Conservation (phyloP, 2,329 filamentous ascomycete species). For the Sporothrix inflata region DNA sequence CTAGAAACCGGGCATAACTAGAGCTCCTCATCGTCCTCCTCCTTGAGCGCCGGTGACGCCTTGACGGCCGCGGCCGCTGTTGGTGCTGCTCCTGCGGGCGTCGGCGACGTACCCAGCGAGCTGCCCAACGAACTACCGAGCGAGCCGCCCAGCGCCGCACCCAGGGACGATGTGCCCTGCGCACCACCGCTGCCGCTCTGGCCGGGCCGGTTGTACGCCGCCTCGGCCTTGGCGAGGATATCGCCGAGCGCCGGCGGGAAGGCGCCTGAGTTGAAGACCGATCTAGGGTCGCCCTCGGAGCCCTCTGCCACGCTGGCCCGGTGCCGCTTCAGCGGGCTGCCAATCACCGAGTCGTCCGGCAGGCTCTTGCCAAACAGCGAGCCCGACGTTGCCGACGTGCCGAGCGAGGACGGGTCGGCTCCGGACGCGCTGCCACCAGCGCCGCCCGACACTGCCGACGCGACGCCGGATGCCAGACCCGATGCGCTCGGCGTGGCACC, state of each 20-base stretch:
- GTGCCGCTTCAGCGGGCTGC: slow-evolving; percentile 77
- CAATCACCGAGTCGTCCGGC: slow-evolving; percentile 56
- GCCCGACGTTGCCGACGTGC: slow-evolving; percentile 7
- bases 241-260: slow-evolving; percentile 49
- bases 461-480: slow-evolving; percentile 32
- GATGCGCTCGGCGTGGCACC: slow-evolving; percentile 33
- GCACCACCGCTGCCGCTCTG: slow-evolving; percentile 4
- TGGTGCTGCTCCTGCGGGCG: background rate
- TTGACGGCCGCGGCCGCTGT: background rate
- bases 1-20: background rate
- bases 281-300: slow-evolving; percentile 42
- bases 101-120: background rate
- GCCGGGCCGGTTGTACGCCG: slow-evolving; percentile 36
- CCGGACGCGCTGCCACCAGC: background rate
- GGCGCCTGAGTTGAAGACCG: slow-evolving; percentile 34
- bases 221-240: slow-evolving; percentile 46
- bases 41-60: slow-evolving; percentile 9
- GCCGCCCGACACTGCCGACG: background rate
- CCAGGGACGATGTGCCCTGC: background rate
- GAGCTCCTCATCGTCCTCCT: slow-evolving; percentile 32
- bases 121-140: background rate
- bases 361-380: slow-evolving; percentile 49
- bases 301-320: slow-evolving; percentile 62
- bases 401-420: background rate
- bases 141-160: background rate